A percentile compares a stretch with the other conserved stretches of the same genome.
phyloP scores from a whole-genome alignment of 2,329 filamentous ascomycete species.

The Botrytis byssoidea region DNA sequence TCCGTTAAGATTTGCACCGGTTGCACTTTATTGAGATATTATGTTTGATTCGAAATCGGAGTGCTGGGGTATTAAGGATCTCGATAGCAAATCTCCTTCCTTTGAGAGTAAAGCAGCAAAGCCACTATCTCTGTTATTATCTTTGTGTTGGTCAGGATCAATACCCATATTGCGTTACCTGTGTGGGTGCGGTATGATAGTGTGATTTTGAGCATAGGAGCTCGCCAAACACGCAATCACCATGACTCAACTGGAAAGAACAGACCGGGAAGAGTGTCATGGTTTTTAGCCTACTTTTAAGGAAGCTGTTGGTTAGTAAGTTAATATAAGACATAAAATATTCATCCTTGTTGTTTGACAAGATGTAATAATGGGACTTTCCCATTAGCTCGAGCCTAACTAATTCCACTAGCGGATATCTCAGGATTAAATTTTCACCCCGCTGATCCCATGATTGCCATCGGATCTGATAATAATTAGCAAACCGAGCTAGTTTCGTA shows the following conservation, averaged over 20 bases:
- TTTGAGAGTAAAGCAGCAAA: background rate
- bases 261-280: background rate
- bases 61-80: background rate
- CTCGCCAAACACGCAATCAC: background rate
- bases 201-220: conserved; percentile 11
- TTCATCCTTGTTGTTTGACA: background rate
- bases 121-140: background rate
- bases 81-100: background rate
- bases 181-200: background rate
- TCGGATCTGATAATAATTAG: conserved; percentile 21
- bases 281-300: background rate
- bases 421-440: conserved; percentile 10
- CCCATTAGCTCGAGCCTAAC: background rate
- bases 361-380: background rate
- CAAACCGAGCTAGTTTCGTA: background rate
- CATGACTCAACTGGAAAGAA: background rate
- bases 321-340: background rate
- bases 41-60: background rate
- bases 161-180: background rate
- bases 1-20: background rate
- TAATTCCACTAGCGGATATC: background rate
- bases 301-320: background rate
- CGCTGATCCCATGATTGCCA: conserved; percentile 10
- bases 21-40: background rate
- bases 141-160: background rate